Evolutionary conservation across 495 filamentous ascomycete genomes (phyloP), one percentile per base, ranked within the genome.

Genomic region (Rostrohypoxylon terebratum): DNA sequence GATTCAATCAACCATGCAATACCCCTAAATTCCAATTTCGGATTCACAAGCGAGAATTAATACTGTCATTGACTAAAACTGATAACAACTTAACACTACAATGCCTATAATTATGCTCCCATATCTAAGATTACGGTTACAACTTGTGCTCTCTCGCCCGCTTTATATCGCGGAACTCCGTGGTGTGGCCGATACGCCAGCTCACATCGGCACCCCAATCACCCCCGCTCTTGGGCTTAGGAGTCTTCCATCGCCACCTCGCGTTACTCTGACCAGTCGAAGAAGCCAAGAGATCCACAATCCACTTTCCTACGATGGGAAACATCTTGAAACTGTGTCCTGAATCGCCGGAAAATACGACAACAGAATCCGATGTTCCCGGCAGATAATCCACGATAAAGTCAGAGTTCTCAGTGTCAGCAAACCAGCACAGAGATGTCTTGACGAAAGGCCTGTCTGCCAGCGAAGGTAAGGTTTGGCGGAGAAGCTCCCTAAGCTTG

Each of bases 311-410:
- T n/a, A 85, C 77, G 71, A 87, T 79, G 2, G 86, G 86, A 40
- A 87, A 78, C 81, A 87, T 84, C 75, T 87, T 87, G 69, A 87
- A 86, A 5, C 76, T 82, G 73, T 86, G 84, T 5, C 82, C 84
- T n/a, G 83, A 85, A 45, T 85, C 84, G 23, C 84, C 84, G 11
- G 82, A 83, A 4, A 84, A 51, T 11, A 87, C 81, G 23, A 88
- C 66, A 9, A 83, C 81, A 1, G 63, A 66, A 1, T 67, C 66
- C 4, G 72, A 68, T 6, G 75, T 81, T 0, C 72, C 68, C 0
- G 86, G 86, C 21, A 86, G 81, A 60, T 81, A 87, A 62, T 87
- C 85, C 18, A 88, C 82, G 44, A 86, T 80, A 63, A 83, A 87
- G 13, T 87, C 80, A n/a, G 84, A 84, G 70, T 87, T 84, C 51